phyloP scores from a whole-genome alignment of 129 eudicot species.

The Ambrosia trifida region DNA sequence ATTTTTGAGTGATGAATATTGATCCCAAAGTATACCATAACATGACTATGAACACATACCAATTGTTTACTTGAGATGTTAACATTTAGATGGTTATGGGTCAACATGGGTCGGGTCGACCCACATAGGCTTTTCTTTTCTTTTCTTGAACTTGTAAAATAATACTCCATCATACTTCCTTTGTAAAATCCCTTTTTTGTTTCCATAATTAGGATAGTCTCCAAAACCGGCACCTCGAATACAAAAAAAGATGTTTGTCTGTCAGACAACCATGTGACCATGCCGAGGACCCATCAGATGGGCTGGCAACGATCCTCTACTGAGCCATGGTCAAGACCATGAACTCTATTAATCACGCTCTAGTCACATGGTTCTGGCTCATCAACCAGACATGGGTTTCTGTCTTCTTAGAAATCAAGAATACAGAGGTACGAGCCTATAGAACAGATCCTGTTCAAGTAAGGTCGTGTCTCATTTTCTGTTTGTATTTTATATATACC shows the following conservation, averaged over 20 bases:
- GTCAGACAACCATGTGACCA: constrained; percentile 17
- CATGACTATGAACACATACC: constrained; percentile 24
- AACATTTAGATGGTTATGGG: too few species aligned
- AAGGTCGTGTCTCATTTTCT: background rate
- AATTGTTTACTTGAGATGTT: constrained; percentile 2
- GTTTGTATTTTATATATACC: background rate
- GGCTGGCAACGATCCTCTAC: background rate
- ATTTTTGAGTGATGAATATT: constrained; percentile 24
- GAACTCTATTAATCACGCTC: too few species aligned
- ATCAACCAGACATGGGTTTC: too few species aligned
- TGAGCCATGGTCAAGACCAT: background rate
- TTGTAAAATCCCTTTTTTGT: too few species aligned
- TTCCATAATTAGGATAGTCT: too few species aligned
- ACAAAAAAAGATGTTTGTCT: too few species aligned
- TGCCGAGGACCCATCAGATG: background rate
- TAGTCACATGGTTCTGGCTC: too few species aligned
- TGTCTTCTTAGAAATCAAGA: background rate
- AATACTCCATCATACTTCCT: too few species aligned
- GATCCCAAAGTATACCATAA: constrained; percentile 18
- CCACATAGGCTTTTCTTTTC: too few species aligned
- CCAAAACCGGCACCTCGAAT: too few species aligned
- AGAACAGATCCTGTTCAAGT: too few species aligned
- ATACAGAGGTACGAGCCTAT: background rate
- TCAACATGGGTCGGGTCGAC: background rate
- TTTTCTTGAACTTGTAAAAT: too few species aligned